These are phyloP conservation scores for Sordariomycetes sp. DNA, from an alignment of 2,329 filamentous ascomycete genomes.

Conservation along the genomic window DNA sequence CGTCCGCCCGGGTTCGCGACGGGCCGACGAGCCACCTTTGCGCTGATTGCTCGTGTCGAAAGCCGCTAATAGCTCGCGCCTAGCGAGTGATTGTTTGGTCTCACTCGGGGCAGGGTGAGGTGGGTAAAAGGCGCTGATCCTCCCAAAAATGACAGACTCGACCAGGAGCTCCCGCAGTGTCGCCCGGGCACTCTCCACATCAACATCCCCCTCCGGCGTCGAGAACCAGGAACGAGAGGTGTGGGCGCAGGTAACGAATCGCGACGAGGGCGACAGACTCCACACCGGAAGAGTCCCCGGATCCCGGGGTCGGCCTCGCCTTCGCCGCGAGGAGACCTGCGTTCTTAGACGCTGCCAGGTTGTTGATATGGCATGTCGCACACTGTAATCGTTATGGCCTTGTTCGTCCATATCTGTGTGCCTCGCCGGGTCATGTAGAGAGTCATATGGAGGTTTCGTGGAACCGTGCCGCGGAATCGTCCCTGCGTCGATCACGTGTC, in stretches of 20 bases:
- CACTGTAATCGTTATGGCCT: background rate
- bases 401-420: background rate
- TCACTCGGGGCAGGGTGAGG: background rate
- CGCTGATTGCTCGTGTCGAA: background rate
- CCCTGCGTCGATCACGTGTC: background rate
- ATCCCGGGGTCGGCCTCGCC: background rate
- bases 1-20: background rate
- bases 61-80: background rate
- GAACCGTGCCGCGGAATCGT: background rate
- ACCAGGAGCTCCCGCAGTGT: background rate
- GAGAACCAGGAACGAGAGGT: conserved; percentile 1
- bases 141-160: conserved; percentile 3
- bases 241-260: background rate
- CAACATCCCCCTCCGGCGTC: background rate
- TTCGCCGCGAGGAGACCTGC: background rate
- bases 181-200: background rate
- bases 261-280: background rate
- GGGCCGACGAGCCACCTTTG: background rate
- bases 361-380: background rate
- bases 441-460: background rate
- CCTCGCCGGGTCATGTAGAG: background rate
- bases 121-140: conserved; percentile 1
- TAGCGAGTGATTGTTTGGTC: background rate
- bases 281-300: background rate
- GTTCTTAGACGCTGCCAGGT: background rate